A percentile compares a stretch with the other conserved stretches of the same genome.
phyloP scores from a whole-genome alignment of 2,329 filamentous ascomycete genomes.

The Claviceps africana region DNA sequence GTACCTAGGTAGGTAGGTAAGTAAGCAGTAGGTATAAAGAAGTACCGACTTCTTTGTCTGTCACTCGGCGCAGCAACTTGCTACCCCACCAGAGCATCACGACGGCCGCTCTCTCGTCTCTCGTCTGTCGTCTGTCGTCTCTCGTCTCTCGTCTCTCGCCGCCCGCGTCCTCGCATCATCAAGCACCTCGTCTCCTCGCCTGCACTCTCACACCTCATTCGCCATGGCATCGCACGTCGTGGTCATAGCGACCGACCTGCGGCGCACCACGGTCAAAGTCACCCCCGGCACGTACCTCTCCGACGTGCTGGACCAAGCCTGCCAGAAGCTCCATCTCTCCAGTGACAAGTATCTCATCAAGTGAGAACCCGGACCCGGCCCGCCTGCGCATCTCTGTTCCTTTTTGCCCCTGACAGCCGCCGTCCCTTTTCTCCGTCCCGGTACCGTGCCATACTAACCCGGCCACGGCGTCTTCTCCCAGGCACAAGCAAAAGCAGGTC shows the following conservation, averaged over 20 bases:
- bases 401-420: not conserved
- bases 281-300: slow-evolving; percentile 66
- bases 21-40: no score
- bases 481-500: slow-evolving; percentile 70
- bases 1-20: no score
- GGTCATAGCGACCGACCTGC: slow-evolving; percentile 68
- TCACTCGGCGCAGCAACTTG: not conserved
- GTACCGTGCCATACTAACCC: not conserved
- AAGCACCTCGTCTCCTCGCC: not conserved
- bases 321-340: slow-evolving; percentile 61
- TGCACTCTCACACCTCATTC: not conserved
- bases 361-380: slow-evolving; percentile 29
- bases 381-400: no score
- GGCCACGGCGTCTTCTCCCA: no score
- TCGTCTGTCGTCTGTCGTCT: not conserved
- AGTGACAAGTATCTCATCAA: slow-evolving; percentile 69
- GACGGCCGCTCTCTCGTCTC: not conserved
- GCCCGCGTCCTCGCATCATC: not conserved
- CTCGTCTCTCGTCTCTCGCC: not conserved
- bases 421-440: no score
- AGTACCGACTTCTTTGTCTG: no score
- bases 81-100: not conserved
- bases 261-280: slow-evolving; percentile 70
- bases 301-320: slow-evolving; percentile 79
- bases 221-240: slow-evolving; percentile 78